Evolutionary conservation across 352 stramenopile species (phyloP), one percentile per base, ranked within the genome.

Genomic region (Phytophthora multivora): DNA sequence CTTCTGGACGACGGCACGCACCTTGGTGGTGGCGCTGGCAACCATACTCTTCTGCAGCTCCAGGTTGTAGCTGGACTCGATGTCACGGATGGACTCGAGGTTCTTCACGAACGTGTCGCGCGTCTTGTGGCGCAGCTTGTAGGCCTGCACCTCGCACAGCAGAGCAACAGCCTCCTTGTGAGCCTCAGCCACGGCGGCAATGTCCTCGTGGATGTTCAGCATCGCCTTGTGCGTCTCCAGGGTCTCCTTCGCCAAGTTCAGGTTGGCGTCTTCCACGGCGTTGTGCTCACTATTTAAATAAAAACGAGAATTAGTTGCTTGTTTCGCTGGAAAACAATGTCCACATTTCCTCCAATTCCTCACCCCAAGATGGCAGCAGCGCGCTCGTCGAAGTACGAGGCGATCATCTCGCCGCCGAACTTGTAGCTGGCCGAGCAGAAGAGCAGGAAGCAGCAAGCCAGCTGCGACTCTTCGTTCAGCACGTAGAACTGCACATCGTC

Each of bases 61-160:
- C 49, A 85, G 66, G 65, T 93, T 89, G 78, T 92, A 93, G 69
- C 70, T 86, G 50, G 79, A 56, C 56, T 95, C 86, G 52, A 93
- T 89, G 58, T 92, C 73, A 45, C 81, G 81, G 75, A 95, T 91
- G 50, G 86, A 83, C 70, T 95, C 86, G 58, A 95, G 74, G 76
- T 95, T 95, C 72, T 90, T 90, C 16, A 95, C 71, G 60, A 93
- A 95, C 51, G 83, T 90, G 40, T 93, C 84, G 60, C 86, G 86
- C 49, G 86, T 95, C 83, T 95, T 93, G 83, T 95, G 86, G 59
- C 80, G 82, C 54, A 95, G 70, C 75, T 95, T 95, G 69, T 84
- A 85, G 21, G 80, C 79, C 73, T 95, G 83, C 45, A 95, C 86
- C 66, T 91, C 50, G 82, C 86, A 95, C 83, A 95, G 85, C 40